Evolutionary conservation across 345 rosid species (phyloP), one percentile per base, ranked within the genome.

Genomic region (Hibiscus trionum): DNA sequence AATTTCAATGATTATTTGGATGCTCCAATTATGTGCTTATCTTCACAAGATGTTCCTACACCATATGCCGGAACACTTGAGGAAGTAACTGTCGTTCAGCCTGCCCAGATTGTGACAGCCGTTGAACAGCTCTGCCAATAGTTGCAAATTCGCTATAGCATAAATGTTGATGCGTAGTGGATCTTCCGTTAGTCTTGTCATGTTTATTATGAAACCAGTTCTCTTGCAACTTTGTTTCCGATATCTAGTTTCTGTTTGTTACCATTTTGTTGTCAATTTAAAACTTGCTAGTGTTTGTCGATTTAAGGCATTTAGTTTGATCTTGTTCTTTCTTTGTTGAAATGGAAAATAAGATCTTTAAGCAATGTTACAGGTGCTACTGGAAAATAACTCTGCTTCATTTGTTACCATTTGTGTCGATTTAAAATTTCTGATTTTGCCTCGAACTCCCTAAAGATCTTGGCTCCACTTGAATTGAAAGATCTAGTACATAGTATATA

Each of bases 11-110:
- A 94, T 77, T 91, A 90, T 62, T 83, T 94, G 84, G 98, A 94
- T 78, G 93, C 98, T 52, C 97, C 93, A n/a, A 84, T 94, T 6
- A 74, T 91, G 49, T 91, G 98, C 82, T 83, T 94, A 81, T 94
- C 98, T 75, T 94, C 98, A 5, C 96, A 94, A 66, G 97, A 94
- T 55, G 98, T 94, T 72, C 98, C 97, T 3, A 94, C 96, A 21
- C 96, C 98, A 4, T 91, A 94, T 1, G 97, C 97, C 0, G 96
- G 98, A 65, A 82, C 97, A 3, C 61, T 94, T 74, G 98, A 94
- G 76, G 97, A 94, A 74, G 87, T 90, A 91, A 94, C 97, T 0
- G 90, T 91, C 10, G 97, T 94, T 74, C 98, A 94, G 76, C 98
- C 98, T 5, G 85, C 91, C 47, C 97, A 90, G 89, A 90, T 91